Evolutionary conservation across 352 stramenopile species (phyloP).

Genomic region (Globisporangium acanthophoron): DNA sequence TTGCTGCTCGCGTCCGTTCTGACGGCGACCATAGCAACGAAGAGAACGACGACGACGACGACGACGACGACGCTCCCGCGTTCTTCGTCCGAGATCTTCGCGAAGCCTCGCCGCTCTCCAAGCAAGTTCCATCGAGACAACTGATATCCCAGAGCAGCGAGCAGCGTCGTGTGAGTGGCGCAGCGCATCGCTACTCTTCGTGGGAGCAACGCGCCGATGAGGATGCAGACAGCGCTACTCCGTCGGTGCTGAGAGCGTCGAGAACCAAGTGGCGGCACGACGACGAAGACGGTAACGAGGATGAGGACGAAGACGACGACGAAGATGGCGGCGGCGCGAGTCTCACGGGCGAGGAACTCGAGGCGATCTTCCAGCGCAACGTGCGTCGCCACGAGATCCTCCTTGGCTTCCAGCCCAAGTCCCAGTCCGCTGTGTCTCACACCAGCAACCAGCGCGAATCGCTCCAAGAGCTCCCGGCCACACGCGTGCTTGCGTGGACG

Average conservation of each 20-base stretch:
- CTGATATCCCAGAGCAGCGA: no score
- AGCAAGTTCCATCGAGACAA: background rate
- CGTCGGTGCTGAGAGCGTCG: background rate
- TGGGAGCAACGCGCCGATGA: background rate
- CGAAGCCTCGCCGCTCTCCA: constrained; percentile 1
- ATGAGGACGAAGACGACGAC: constrained; percentile 9
- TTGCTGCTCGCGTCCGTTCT: background rate
- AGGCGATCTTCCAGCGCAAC: constrained; percentile 60
- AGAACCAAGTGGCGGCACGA: background rate
- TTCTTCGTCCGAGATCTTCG: constrained; percentile 31
- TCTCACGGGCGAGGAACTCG: constrained; percentile 37
- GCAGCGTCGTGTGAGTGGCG: background rate
- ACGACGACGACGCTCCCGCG: constrained; percentile 24
- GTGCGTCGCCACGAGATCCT: constrained; percentile 58
- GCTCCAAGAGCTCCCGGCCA: background rate
- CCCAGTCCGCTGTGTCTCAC: background rate
- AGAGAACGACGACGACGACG: constrained; percentile 13
- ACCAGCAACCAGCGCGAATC: background rate
- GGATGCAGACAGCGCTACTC: background rate
- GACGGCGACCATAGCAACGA: background rate
- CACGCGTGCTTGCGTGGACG: constrained; percentile 21
- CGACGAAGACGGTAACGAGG: constrained; percentile 16
- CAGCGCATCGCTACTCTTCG: constrained; percentile 5
- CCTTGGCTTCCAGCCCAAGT: constrained; percentile 30
- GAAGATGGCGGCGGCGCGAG: constrained; percentile 11